Evolutionary conservation across 192 early-diverging fungal species (phyloP).

Genomic region (Haplosporangium gracile): DNA sequence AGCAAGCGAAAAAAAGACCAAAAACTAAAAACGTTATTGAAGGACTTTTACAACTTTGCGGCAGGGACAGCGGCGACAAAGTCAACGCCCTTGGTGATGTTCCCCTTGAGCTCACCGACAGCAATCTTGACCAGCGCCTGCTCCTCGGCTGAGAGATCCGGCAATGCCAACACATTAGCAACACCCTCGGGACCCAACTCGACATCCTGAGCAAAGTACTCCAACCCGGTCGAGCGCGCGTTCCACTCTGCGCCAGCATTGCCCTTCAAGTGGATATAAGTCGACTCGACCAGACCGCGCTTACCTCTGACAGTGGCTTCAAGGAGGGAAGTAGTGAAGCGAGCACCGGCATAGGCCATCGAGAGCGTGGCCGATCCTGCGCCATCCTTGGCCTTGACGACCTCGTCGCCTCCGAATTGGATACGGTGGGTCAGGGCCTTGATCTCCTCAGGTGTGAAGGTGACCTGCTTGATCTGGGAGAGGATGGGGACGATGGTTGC

Average conservation of each 20-base stretch:
- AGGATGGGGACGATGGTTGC: constrained; percentile 95
- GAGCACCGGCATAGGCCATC: constrained; percentile 89
- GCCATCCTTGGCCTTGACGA: constrained; percentile 95
- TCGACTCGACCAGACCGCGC: constrained; percentile 85
- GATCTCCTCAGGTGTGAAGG: constrained; percentile 82
- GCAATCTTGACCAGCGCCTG: constrained; percentile 78
- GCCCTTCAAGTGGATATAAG: constrained; percentile 72
- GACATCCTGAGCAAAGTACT: constrained; percentile 83
- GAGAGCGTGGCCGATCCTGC: constrained; percentile 91
- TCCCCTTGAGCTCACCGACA: constrained; percentile 86
- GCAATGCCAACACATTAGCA: constrained; percentile 84
- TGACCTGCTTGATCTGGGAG: constrained; percentile 69
- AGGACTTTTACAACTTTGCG: constrained; percentile 29
- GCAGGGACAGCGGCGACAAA: constrained; percentile 68
- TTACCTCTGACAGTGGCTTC: constrained; percentile 74
- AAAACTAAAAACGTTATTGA: background rate
- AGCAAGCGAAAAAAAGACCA: background rate
- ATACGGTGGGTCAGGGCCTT: constrained; percentile 94
- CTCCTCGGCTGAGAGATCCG: constrained; percentile 80
- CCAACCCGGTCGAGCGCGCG: constrained; percentile 66
- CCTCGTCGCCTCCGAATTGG: constrained; percentile 98
- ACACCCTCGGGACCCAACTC: constrained; percentile 84
- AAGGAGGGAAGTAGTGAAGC: constrained; percentile 89
- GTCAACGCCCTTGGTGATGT: constrained; percentile 88
- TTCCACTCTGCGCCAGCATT: constrained; percentile 64